Conservation (phyloP, 768 basidiomycete genomes). For the Lactarius sanguifluus region DNA sequence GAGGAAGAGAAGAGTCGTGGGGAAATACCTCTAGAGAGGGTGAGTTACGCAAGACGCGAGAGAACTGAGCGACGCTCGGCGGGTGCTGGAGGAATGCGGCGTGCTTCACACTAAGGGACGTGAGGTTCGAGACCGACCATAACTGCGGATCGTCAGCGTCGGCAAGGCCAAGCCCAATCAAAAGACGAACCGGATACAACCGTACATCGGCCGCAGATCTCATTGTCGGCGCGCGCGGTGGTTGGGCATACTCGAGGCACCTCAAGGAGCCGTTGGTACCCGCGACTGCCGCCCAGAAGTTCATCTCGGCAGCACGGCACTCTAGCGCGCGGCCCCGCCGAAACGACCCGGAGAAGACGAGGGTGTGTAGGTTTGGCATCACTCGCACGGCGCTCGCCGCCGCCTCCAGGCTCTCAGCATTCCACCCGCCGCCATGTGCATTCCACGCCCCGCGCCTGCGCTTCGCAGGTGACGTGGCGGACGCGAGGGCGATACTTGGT, state of each 20-base stretch:
- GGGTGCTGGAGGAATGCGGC: constrained; percentile 2
- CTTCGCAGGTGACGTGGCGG: not conserved
- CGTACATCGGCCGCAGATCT: not conserved
- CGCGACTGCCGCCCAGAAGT: constrained; percentile 7
- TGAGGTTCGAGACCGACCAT: constrained; percentile 14
- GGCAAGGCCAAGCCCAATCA: too few relatives aligned
- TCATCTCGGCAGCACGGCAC: not conserved
- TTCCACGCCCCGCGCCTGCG: not conserved
- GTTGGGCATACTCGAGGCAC: not conserved
- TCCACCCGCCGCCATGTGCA: not conserved
- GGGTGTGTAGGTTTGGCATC: constrained; percentile 10
- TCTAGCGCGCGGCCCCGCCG: not conserved
- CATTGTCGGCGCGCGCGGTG: not conserved
- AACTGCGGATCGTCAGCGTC: not conserved
- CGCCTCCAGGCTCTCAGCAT: not conserved
- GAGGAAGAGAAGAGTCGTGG: not conserved
- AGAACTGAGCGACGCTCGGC: constrained; percentile 11
- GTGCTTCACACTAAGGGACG: constrained; percentile 11
- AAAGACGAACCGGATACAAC: constrained; percentile 2
- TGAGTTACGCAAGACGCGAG: constrained; percentile 9
- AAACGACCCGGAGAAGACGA: constrained; percentile 4
- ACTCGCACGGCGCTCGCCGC: constrained; percentile 11
- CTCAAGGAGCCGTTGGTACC: not conserved
- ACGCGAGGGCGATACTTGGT: not conserved
- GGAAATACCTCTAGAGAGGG: constrained; percentile 12